Base-by-base conservation (phyloP, 2,329 filamentous ascomycete species). In the Penicillium brevicompactum region DNA sequence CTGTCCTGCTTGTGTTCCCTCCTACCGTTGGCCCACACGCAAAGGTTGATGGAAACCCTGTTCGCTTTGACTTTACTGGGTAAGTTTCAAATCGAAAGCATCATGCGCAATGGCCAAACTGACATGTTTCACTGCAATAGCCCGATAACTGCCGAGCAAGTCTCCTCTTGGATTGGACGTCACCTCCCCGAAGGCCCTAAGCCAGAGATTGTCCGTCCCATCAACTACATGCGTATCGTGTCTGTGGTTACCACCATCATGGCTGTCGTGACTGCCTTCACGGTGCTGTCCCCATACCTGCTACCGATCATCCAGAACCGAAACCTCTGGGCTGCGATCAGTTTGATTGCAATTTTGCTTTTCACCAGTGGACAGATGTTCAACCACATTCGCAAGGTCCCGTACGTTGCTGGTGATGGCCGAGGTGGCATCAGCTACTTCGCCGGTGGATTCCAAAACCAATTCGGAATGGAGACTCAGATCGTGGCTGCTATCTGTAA, bases 331-430 rank as follows among this genome's bases (percentile, higher is more conserved):
- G 92, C 93, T 22, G 91, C 90, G 21, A 76, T 95, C 67, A 96
- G 90, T 74, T 80, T 99, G 64, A 92, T 97, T 67, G 82, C 87
- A 13, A 92, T 99, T 60, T 84, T 99, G 41, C 81, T 97, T 55
- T 99, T 97, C 78, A 97, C 89, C 45, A 94, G 90, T 66, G 95
- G 94, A 38, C 92, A 97, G 77, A 99, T 99, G 95, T 99, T 95
- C 83, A 99, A 97, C 76, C 92, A 97, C 71, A 99, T 99, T 70
- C 86, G 95, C 66, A 93, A 94, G 74, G 91, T 95, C 2, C 94
- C 94, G 2, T 99, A 99, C 67, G 91, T 97, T 31, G 82, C 87
- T 41, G 90, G 89, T 41, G 87, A 97, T 71, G 91, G 91, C 37
- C 86, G 84, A 51, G 94, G 94, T 16, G 92, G 92, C 5, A 85